Conservation (phyloP, 108 stramenopile genomes). For the Aureococcus anophagefferens region DNA sequence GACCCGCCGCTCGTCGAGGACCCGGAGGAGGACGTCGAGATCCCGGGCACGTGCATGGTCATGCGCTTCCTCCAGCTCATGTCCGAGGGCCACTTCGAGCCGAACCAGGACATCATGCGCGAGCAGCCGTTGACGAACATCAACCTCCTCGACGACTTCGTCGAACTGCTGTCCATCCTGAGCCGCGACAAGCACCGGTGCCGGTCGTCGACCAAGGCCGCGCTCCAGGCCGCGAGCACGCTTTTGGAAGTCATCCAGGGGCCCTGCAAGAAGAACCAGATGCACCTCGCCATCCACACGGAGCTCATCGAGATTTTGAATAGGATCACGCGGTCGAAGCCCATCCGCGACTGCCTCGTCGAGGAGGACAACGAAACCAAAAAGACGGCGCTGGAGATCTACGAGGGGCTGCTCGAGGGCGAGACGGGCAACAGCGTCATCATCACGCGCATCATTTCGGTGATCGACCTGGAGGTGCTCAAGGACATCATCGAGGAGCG, state of each 20-base stretch:
- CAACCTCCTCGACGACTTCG: conserved; percentile 27
- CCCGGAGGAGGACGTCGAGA: conserved; percentile 7
- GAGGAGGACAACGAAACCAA: conserved; percentile 22
- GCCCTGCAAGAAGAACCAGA: conserved; percentile 30
- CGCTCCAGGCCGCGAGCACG: conserved; percentile 9
- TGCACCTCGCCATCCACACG: conserved; percentile 23
- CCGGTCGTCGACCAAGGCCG: conserved; percentile 15
- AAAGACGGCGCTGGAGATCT: conserved; percentile 24
- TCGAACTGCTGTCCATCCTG: conserved; percentile 14
- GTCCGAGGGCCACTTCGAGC: conserved; percentile 22
- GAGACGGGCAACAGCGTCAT: conserved; percentile 16
- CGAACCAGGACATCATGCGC: conserved; percentile 30
- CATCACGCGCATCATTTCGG: conserved; percentile 20
- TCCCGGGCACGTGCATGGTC: conserved; percentile 11
- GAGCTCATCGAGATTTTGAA: conserved; percentile 31
- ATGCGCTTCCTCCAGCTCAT: conserved; percentile 35
- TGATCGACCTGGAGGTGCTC: conserved; percentile 26
- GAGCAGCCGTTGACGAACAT: conserved; percentile 12
- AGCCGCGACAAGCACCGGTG: conserved; percentile 11
- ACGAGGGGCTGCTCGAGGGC: conserved; percentile 27
- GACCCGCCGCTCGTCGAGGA: neutral
- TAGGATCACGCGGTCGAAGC: conserved; percentile 20
- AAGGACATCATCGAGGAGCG: conserved; percentile 17
- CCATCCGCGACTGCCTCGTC: no score
- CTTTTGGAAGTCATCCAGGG: conserved; percentile 38